These are phyloP conservation scores for Sesbania bispinosa DNA, from an alignment of 306 rosid species.

Conservation along the genomic window DNA sequence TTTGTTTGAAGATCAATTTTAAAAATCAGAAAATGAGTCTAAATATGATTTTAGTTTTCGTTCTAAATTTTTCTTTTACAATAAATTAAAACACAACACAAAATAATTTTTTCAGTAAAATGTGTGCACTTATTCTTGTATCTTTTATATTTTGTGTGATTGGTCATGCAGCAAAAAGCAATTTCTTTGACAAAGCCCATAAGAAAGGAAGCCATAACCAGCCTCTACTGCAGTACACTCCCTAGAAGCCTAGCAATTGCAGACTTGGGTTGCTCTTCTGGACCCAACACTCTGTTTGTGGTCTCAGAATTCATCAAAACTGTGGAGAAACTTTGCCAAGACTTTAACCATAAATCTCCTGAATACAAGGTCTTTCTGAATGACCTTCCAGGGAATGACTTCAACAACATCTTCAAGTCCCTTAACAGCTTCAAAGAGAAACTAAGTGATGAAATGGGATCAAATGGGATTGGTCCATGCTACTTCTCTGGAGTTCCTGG, in stretches of 20 bases:
- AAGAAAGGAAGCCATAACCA: slow-evolving; percentile 39
- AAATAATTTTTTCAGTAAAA: no score
- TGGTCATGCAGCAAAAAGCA: slow-evolving; percentile 31
- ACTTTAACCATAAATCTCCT: slow-evolving; percentile 21
- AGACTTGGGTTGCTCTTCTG: slow-evolving; percentile 62
- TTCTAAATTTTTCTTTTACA: no score
- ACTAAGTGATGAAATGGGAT: slow-evolving; percentile 9
- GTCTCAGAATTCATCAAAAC: slow-evolving; percentile 32
- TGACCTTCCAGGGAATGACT: slow-evolving; percentile 48
- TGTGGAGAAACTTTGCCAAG: slow-evolving; percentile 30
- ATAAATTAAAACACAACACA: no score
- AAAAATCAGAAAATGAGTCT: no score
- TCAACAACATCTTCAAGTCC: slow-evolving; percentile 47
- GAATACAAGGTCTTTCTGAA: slow-evolving; percentile 42
- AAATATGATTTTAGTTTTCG: no score
- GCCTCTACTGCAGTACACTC: background rate
- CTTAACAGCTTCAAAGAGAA: slow-evolving; percentile 32
- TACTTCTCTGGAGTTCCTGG: slow-evolving; percentile 48
- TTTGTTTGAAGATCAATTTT: no score
- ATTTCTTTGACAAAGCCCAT: slow-evolving; percentile 33
- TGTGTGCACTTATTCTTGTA: background rate
- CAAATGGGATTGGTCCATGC: slow-evolving; percentile 25
- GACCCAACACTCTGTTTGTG: slow-evolving; percentile 47
- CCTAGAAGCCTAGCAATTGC: slow-evolving; percentile 41
- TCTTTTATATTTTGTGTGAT: no score